Evolutionary conservation across 208 protist genomes (phyloP).

Genomic region (Crithidia thermophila): DNA sequence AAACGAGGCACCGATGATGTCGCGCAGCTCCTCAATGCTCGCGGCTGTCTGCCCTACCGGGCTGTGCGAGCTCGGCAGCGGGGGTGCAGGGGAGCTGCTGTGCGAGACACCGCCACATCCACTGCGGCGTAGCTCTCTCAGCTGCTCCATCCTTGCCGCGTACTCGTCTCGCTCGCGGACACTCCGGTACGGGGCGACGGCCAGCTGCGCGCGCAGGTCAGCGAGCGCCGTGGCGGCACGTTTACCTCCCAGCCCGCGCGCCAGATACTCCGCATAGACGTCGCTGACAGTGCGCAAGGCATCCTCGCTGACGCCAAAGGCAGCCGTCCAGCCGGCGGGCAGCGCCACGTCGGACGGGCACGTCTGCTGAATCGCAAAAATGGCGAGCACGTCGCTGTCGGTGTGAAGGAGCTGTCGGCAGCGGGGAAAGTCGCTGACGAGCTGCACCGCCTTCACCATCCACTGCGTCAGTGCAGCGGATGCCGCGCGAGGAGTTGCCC

Average conservation of each 20-base stretch:
- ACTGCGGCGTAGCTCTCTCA: not conserved
- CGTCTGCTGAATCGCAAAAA: conserved; percentile 59
- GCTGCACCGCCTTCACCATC: conserved; percentile 53
- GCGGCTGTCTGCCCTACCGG: not conserved
- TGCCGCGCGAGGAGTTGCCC: conserved; percentile 3
- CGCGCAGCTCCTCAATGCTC: conserved; percentile 32
- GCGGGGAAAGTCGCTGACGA: conserved; percentile 79
- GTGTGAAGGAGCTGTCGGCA: conserved; percentile 35
- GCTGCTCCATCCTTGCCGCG: not conserved
- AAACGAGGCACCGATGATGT: conserved; percentile 22
- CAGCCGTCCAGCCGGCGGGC: conserved; percentile 50
- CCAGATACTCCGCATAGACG: conserved; percentile 25
- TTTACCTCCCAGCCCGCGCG: conserved; percentile 1
- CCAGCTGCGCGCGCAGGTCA: conserved; percentile 12
- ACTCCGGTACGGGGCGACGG: conserved; percentile 30
- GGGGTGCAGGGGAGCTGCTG: conserved; percentile 9
- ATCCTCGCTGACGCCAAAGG: conserved; percentile 45
- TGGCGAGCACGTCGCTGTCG: conserved; percentile 49
- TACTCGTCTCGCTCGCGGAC: conserved; percentile 22
- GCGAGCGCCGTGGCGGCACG: conserved; percentile 4
- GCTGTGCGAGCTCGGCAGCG: not conserved
- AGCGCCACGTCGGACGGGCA: conserved; percentile 38
- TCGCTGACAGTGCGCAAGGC: conserved; percentile 18
- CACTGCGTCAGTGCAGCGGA: conserved; percentile 46
- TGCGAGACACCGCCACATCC: not conserved